Conservation (phyloP, 1,284 basidiomycete species). For the Puccinia novopanici region DNA sequence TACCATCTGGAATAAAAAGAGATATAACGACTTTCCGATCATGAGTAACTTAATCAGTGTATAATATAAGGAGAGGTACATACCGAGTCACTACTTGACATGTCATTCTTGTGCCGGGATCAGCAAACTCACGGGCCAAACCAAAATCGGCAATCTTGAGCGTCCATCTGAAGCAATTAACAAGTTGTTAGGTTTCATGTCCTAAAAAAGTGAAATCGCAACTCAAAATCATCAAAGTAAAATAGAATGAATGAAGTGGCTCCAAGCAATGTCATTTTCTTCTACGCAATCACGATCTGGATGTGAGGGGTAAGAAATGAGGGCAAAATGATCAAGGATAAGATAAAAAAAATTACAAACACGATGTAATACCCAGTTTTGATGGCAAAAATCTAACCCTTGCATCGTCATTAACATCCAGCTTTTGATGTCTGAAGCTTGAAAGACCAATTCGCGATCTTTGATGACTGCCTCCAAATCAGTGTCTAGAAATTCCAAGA, state of each 20-base stretch:
- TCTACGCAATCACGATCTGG: neutral
- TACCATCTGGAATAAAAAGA: constrained; percentile 75
- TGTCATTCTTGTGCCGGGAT: constrained; percentile 93
- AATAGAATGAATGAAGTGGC: neutral
- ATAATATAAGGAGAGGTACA: neutral
- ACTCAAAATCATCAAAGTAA: constrained; percentile 24
- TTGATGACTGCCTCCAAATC: constrained; percentile 97
- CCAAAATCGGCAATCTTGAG: constrained; percentile 99
- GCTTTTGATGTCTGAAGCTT: constrained; percentile 93
- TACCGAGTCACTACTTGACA: constrained; percentile 94
- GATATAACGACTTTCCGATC: neutral
- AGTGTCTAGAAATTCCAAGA: constrained; percentile 95
- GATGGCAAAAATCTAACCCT: constrained; percentile 94
- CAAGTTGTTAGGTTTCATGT: constrained; percentile 98
- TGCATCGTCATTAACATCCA: constrained; percentile 99
- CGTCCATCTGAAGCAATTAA: constrained; percentile 82
- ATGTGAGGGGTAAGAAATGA: neutral
- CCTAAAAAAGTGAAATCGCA: constrained; percentile 63
- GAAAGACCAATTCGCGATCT: constrained; percentile 84
- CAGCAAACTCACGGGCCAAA: constrained; percentile 90
- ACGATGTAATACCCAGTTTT: constrained; percentile 88
- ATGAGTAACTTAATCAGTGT: neutral
- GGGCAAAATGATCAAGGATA: neutral
- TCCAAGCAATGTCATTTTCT: neutral
- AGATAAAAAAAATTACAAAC: constrained; percentile 62